These are phyloP conservation scores for Porphyrellus cyaneotinctus DNA, from an alignment of 768 basidiomycete genomes.

Conservation along the genomic window DNA sequence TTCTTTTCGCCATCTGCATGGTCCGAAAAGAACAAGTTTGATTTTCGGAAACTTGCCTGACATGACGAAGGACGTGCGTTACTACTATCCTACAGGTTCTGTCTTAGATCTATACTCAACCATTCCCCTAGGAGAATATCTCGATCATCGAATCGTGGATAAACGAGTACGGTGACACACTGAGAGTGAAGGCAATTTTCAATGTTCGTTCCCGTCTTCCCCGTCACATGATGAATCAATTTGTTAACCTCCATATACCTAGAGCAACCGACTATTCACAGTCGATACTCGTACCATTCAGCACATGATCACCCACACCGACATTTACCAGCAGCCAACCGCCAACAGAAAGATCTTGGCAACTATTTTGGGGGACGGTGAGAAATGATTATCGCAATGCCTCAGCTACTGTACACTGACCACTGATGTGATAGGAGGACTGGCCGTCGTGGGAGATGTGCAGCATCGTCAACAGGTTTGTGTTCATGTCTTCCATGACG, in stretches of 20 bases:
- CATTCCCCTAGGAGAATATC: constrained; percentile 19
- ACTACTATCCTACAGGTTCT: not conserved
- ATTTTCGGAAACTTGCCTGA: constrained; percentile 48
- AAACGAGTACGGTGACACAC: constrained; percentile 42
- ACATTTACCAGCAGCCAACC: constrained; percentile 55
- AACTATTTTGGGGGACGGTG: constrained; percentile 41
- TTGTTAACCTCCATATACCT: not conserved
- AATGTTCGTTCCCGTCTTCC: constrained; percentile 33
- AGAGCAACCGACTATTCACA: constrained; percentile 47
- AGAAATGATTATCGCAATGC: not conserved
- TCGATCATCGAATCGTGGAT: constrained; percentile 43
- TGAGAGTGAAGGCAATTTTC: constrained; percentile 43
- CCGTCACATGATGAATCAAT: not conserved
- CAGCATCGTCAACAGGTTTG: constrained; percentile 40
- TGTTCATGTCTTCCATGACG: not conserved
- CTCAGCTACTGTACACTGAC: not conserved
- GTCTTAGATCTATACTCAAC: not conserved
- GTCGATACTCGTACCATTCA: constrained; percentile 59
- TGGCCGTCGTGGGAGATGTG: constrained; percentile 42
- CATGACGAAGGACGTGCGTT: constrained; percentile 40
- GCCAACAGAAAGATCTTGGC: constrained; percentile 34
- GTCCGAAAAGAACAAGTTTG: constrained; percentile 42
- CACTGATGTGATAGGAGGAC: constrained; percentile 40
- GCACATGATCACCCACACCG: constrained; percentile 56
- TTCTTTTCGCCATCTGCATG: constrained; percentile 46